These are phyloP conservation scores for Tylopilus sp. DNA, from an alignment of 768 basidiomycete species.

Conservation along the genomic window DNA sequence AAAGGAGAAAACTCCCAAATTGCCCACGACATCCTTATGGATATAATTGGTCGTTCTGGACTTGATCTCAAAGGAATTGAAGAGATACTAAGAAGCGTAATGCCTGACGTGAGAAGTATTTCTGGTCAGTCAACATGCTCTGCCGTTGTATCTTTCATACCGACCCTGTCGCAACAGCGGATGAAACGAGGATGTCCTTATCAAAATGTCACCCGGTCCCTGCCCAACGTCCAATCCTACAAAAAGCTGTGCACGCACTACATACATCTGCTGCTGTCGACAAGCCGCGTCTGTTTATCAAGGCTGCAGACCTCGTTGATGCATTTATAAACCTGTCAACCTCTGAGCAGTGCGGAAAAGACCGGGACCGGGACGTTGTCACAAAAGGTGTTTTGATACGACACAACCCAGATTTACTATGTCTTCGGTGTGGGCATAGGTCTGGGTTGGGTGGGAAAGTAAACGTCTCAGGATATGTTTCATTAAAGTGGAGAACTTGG, in stretches of 20 bases:
- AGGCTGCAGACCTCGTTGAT: constrained; percentile 67
- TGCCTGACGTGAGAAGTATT: constrained; percentile 20
- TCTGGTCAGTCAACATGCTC: constrained; percentile 21
- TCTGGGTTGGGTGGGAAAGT: constrained; percentile 43
- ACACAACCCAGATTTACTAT: constrained; percentile 39
- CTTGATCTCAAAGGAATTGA: constrained; percentile 56
- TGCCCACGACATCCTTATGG: constrained; percentile 59
- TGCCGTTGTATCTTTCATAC: neutral
- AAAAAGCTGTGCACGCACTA: constrained; percentile 44
- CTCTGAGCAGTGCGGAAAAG: constrained; percentile 36
- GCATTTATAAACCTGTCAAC: constrained; percentile 46
- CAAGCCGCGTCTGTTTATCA: constrained; percentile 69
- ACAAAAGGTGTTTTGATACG: constrained; percentile 52
- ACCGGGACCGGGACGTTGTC: constrained; percentile 54
- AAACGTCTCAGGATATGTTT: constrained; percentile 30
- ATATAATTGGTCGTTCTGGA: constrained; percentile 62
- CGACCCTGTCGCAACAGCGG: constrained; percentile 34
- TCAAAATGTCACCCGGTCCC: constrained; percentile 57
- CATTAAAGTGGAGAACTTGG: constrained; percentile 57
- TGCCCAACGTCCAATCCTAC: constrained; percentile 42
- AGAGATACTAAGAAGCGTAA: constrained; percentile 40
- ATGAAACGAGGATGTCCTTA: constrained; percentile 50
- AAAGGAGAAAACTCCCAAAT: constrained; percentile 61
- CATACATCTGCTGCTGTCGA: constrained; percentile 49
- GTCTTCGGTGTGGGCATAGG: constrained; percentile 62